These are phyloP conservation scores for Botrytis porri DNA, from an alignment of 2,329 filamentous ascomycete species.

Conservation along the genomic window DNA sequence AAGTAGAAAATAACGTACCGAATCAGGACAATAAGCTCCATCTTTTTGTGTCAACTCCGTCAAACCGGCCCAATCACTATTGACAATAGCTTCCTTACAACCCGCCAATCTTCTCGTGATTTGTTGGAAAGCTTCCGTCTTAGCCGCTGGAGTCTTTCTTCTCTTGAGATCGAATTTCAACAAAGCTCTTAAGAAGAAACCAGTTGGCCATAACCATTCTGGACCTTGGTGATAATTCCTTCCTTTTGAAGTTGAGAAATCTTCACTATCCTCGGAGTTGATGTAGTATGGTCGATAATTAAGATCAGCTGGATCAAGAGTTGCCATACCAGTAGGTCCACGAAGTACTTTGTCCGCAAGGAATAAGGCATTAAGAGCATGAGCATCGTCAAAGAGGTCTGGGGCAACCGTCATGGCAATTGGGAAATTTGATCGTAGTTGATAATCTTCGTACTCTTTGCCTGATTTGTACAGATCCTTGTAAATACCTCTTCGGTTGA, in stretches of 20 bases:
- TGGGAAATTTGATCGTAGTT: conserved; percentile 88
- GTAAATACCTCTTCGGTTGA: conserved; percentile 95
- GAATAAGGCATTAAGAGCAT: conserved; percentile 77
- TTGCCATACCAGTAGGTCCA: conserved; percentile 92
- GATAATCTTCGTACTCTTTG: conserved; percentile 97
- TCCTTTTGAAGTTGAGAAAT: conserved; percentile 90
- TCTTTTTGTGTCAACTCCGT: conserved; percentile 91
- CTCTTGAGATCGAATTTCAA: conserved; percentile 84
- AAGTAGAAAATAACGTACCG: conserved; percentile 51
- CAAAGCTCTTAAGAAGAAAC: conserved; percentile 89
- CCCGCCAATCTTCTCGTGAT: conserved; percentile 77
- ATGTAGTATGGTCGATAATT: conserved; percentile 95
- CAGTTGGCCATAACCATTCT: conserved; percentile 97
- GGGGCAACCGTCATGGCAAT: conserved; percentile 95
- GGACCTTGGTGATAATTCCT: conserved; percentile 98
- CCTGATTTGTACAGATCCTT: conserved; percentile 93
- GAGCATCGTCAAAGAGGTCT: conserved; percentile 73
- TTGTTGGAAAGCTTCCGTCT: conserved; percentile 90
- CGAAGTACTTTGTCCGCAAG: conserved; percentile 76
- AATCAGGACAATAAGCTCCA: conserved; percentile 80
- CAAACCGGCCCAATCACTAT: conserved; percentile 83
- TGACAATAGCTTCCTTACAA: conserved; percentile 79
- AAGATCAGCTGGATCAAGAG: conserved; percentile 83
- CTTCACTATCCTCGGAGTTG: conserved; percentile 88
- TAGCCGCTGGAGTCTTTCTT: conserved; percentile 61